Conservation (phyloP, 305 asterid species). For the Solanum hybrid region DNA sequence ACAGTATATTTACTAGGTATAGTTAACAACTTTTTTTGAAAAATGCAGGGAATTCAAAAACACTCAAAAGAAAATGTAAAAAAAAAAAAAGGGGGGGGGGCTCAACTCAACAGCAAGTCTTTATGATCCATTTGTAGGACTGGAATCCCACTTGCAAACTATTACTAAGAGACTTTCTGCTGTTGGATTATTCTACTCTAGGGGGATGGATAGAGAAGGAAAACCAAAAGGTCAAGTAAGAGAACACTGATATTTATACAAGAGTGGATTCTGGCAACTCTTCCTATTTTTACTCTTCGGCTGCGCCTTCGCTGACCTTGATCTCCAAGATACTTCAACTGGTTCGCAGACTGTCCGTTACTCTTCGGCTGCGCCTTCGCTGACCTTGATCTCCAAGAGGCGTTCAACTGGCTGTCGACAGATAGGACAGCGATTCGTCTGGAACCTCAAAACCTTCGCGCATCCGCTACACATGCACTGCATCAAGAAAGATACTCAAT, state of each 20-base stretch:
- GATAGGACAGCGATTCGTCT: slow-evolving; percentile 88
- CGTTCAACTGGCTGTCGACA: slow-evolving; percentile 98
- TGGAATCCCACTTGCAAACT: neutral
- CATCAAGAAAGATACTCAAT: slow-evolving; percentile 13
- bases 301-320: slow-evolving; percentile 58
- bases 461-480: slow-evolving; percentile 99
- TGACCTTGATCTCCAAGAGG: too few species aligned
- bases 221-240: neutral
- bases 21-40: neutral
- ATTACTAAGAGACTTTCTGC: neutral
- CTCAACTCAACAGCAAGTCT: neutral
- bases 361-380: too few species aligned
- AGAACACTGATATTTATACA: neutral
- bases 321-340: slow-evolving; percentile 95
- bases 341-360: too few species aligned
- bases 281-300: slow-evolving; percentile 35
- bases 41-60: neutral
- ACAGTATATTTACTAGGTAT: neutral
- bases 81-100: too few species aligned
- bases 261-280: slow-evolving; percentile 7
- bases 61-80: neutral
- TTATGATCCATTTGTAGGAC: neutral
- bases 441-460: slow-evolving; percentile 90
- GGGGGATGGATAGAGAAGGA: neutral
- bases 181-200: slow-evolving; percentile 1